Base-by-base conservation (phyloP, 148 eudicot genomes). In the Euryodendron excelsum region DNA sequence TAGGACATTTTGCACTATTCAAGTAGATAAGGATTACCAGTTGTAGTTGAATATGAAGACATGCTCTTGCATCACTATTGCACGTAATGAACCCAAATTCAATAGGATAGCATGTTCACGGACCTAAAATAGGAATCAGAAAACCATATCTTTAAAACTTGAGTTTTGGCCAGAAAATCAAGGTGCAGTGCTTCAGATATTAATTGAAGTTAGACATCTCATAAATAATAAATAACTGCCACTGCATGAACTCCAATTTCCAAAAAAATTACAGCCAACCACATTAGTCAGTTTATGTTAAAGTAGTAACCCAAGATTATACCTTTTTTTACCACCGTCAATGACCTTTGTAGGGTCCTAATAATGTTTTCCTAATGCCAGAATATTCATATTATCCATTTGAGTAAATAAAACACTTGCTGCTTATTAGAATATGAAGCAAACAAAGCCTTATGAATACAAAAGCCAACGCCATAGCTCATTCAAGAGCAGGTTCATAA, bases 21-120 rank as follows among this genome's bases (percentile, higher is more conserved):
- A 30, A 69, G 77, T 23, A 69, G 55, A 9, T 52, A 75, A 82
- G 68, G 48, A 41, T 65, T 90, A 96, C 99, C 98, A 88, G 82
- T 96, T 90, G 81, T 93, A 96, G 77, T 96, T 93, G 82, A 96
- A 96, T 83, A 96, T 89, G 58, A 91, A 89, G 76, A 96, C 99
- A 68, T 90, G 65, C 76, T 96, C 97, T 85, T 93, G 93, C 99
- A 96, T 96, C 79, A 87, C 97, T 79, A 96, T 96, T 31, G 99
- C 98, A 69, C 99, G 88, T 70, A 96, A 85, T 1, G 99, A 90
- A 10, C 99, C 99, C 90, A 96, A 81, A 82, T 93, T 96, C 78
- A 96, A 80, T n/a, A 96, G 86, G 73, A 96, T 87, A 61, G 98
- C 98, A 84, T 93, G 86, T 66, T 96, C 98, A 62, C 99, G 97